phyloP scores from a whole-genome alignment of 164 flowering plant genomes.

The Kingdonia uniflora region DNA sequence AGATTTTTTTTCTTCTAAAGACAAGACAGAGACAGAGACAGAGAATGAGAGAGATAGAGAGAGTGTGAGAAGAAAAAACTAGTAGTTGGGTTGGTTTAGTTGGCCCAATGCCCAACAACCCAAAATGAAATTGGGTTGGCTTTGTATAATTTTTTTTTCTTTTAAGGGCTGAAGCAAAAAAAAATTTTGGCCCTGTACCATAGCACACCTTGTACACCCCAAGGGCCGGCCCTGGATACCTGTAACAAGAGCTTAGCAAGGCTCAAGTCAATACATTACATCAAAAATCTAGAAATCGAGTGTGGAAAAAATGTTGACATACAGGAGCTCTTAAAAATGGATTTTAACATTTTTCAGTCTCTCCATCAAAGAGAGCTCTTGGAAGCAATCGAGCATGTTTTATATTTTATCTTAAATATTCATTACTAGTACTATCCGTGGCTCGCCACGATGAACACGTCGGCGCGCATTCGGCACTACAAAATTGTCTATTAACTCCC shows the following conservation, averaged over 20 bases:
- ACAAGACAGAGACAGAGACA: too few species aligned
- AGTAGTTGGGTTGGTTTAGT: too few species aligned
- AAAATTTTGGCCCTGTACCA: too few species aligned
- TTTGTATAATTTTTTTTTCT: too few species aligned
- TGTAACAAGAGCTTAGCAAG: slow-evolving; percentile 34
- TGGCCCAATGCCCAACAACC: slow-evolving; percentile 18
- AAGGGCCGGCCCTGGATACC: slow-evolving; percentile 17
- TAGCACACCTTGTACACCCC: slow-evolving; percentile 19
- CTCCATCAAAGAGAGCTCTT: slow-evolving; percentile 28
- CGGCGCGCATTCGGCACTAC: too few species aligned
- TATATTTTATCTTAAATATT: background rate
- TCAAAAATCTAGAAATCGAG: background rate
- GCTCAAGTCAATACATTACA: slow-evolving; percentile 18
- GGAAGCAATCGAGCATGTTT: slow-evolving; percentile 8
- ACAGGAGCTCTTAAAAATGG: slow-evolving; percentile 27
- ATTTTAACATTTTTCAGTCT: slow-evolving; percentile 21
- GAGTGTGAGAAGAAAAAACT: slow-evolving; percentile 37
- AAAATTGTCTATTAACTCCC: too few species aligned
- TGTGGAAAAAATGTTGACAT: slow-evolving; percentile 10
- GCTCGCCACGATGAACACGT: too few species aligned
- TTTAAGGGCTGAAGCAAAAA: too few species aligned
- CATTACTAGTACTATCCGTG: too few species aligned
- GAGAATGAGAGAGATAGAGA: slow-evolving; percentile 30
- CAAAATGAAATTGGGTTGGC: too few species aligned
- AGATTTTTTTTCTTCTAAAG: too few species aligned